These are phyloP conservation scores for Pleurotus salmoneostramineus DNA, from an alignment of 768 basidiomycete species.

Conservation along the genomic window DNA sequence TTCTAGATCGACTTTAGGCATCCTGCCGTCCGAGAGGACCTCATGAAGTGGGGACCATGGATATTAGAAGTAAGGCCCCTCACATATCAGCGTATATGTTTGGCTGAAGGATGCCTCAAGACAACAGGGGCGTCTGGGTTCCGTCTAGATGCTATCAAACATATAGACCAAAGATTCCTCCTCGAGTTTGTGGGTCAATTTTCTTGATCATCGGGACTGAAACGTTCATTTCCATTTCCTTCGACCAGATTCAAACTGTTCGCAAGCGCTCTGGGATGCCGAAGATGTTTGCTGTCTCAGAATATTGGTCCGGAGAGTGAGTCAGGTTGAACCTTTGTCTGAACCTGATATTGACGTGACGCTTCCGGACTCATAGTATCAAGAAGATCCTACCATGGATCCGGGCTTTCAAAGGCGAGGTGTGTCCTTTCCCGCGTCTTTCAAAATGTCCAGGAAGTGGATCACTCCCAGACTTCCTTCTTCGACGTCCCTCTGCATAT, in stretches of 20 bases:
- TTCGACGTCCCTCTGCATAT: slow-evolving; percentile 91
- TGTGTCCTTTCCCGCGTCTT: slow-evolving; percentile 22
- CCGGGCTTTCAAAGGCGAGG: slow-evolving; percentile 61
- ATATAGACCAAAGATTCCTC: slow-evolving; percentile 73
- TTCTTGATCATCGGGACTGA: background rate
- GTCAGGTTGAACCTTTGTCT: slow-evolving; percentile 14
- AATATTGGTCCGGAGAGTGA: slow-evolving; percentile 80
- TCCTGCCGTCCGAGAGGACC: slow-evolving; percentile 72
- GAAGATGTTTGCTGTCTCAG: slow-evolving; percentile 67
- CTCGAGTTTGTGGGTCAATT: slow-evolving; percentile 54
- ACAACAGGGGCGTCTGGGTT: slow-evolving; percentile 72
- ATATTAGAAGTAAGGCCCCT: slow-evolving; percentile 40
- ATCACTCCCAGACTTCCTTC: slow-evolving; percentile 61
- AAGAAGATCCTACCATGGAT: slow-evolving; percentile 55
- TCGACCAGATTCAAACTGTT: slow-evolving; percentile 44
- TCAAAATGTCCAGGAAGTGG: background rate
- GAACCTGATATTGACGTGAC: slow-evolving; percentile 17
- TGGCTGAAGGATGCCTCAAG: slow-evolving; percentile 27
- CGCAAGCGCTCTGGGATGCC: slow-evolving; percentile 40
- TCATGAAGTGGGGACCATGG: slow-evolving; percentile 78
- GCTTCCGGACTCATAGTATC: slow-evolving; percentile 20
- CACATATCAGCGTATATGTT: background rate
- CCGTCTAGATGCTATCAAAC: slow-evolving; percentile 89
- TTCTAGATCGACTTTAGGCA: slow-evolving; percentile 81
- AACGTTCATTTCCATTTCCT: background rate